Base-by-base conservation (phyloP, 2,329 filamentous ascomycete genomes). In the Curvularia eragrostidis region DNA sequence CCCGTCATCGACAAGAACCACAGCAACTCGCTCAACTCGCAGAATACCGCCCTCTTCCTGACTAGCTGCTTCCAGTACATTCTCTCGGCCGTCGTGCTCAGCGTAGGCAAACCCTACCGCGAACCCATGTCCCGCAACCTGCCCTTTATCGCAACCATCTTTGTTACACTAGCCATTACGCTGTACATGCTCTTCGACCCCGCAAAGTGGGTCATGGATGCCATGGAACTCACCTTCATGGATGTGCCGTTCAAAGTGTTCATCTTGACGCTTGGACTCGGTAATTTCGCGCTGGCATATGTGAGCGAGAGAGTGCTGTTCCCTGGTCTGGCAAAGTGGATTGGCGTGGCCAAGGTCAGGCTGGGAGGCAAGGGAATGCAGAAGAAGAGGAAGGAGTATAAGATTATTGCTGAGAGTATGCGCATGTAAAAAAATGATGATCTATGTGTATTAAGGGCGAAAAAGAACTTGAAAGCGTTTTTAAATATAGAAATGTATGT, bases 31-130 rank as follows among this genome's bases (percentile, higher is more conserved):
- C 84, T 89, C 69, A 98, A 98, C 76, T 97, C 92, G 9, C 91
- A 98, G 70, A 98, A 99, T 70, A 97, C 94, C 0, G 88, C 90
- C 0, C 81, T 99, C 1, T 99, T 99, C 80, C 79, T 98, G 28
- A 82, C 93, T 5, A 96, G 91, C 1, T 97, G 93, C 75, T 98
- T 93, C 71, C 93, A 98, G 75, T 99, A 99, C 76, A 96, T 96
- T 36, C 83, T 97, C 21, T 91, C 92, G 0, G 95, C 91, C 3
- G 84, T 98, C 38, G 90, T 98, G 1, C 83, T 99, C 28, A 96
- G 90, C 67, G 91, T 95, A n/a, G 96, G 95, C 1, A 88, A 86
- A 32, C 95, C 95, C 0, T 99, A 97, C 79, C 85, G 95, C 52
- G 90, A 95, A 68, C 85, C 86, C 15, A 91, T 93, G 81, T 81